A percentile compares a stretch with the other conserved stretches of the same genome.
phyloP scores from a whole-genome alignment of 805 yeast species.

The Metschnikowia colocasiae region DNA sequence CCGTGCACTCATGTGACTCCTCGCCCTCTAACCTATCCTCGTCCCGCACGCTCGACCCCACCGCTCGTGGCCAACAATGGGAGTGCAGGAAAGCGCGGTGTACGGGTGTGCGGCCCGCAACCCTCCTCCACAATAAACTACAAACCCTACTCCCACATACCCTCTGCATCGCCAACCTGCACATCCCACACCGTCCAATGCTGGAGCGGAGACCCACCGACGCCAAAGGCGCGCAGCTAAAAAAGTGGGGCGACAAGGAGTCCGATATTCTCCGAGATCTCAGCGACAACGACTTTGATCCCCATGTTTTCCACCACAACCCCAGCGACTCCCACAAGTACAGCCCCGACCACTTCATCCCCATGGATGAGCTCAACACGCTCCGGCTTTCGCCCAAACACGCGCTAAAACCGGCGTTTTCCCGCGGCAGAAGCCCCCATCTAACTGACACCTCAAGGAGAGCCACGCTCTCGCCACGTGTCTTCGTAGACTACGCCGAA shows the following conservation, averaged over 20 bases:
- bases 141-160: background rate
- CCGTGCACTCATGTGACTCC: no score
- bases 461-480: constrained; percentile 5
- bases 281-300: background rate
- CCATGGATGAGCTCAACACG: background rate
- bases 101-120: constrained; percentile 2
- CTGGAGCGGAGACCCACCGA: background rate
- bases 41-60: no score
- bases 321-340: constrained; percentile 5
- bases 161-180: background rate
- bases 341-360: no score
- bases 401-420: constrained; percentile 1
- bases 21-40: no score
- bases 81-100: no score
- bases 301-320: background rate
- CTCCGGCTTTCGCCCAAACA: constrained; percentile 3
- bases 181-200: background rate
- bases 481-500: constrained; percentile 8
- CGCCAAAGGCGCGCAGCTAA: constrained; percentile 3
- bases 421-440: constrained; percentile 6
- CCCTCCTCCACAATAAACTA: background rate
- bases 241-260: constrained; percentile 15
- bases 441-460: background rate
- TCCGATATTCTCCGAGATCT: constrained; percentile 10
- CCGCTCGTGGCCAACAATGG: no score